Evolutionary conservation across 768 basidiomycete species (phyloP), one percentile per base, ranked within the genome.

Genomic region (Ephemerocybe angulata): DNA sequence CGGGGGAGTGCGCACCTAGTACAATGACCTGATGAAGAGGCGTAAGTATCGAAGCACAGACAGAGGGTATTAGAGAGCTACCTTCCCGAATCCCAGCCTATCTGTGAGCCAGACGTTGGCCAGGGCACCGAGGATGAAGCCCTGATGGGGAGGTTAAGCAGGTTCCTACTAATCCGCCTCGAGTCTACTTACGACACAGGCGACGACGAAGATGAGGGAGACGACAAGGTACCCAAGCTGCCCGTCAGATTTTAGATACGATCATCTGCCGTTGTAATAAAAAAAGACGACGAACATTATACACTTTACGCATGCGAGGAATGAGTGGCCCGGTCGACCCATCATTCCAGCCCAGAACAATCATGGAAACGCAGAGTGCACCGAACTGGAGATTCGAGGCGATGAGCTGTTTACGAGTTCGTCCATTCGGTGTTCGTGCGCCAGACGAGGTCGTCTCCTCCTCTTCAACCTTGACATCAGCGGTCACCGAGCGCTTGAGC

Each of bases 271-370:
- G 30, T 3, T 17, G 17, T 44, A 40, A 35, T 17, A 1, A 33
- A 35, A 25, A 22, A 15, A 28, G 37, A 19, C 38, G 27, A 52
- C 63, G 79, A 80, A 60, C 78, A 69, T 48, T 57, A 59, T 72
- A 90, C 72, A 62, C 77, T 6, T 68, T 65, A 65, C 88, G 88
- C 46, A 93, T 84, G 11, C 83, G 76, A 1, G 88, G 90, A 4
- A 93, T 68, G 19, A 93, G 68, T 1, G 90, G 88, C 1, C 90
- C 90, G 13, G 82, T 81, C 0, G 84, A 78, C 12, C 84, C 85
- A 65, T 90, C 90, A 62, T 86, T 89, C 88, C 88, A 92, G 15
- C 90, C 90, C 15, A 77, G 77, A 3, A 88, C 68, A 56, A 85
- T 84, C 44, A 86, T 50, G 11, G 74, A 70, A 70, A 74, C 82